Evolutionary conservation across 2,329 filamentous ascomycete genomes (phyloP), one percentile per base, ranked within the genome.

Genomic region (Cercospora citrullina): DNA sequence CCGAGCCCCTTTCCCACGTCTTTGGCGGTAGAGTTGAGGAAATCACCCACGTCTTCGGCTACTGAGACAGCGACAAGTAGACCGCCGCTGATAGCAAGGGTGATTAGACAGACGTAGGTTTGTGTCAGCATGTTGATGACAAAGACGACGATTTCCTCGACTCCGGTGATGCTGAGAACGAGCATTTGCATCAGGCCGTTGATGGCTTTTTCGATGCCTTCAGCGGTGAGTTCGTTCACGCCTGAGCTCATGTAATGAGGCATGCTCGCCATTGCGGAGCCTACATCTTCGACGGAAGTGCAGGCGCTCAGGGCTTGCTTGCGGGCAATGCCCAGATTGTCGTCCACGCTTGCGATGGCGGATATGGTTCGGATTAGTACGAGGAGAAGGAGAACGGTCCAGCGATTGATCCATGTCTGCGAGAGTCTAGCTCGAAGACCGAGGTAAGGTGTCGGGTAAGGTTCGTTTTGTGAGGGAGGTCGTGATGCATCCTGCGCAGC

Each of bases 191-290:
- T 91, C 78, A 98, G 86, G 60, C 88, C 94, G 70, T 89, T 86
- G 72, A 98, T 89, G 8, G 93, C 89, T 74, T 90, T 89, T 73
- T 94, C 92, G 72, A 98, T 90, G 65, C 92, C 90, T 59, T 86
- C 86, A 33, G 93, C 92, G 7, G 92, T 91, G 73, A 98, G 82
- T 68, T 92, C 87, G 81, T 99, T 99, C 77, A 97, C 90, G 64
- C 95, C 95, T 62, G 87, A 84, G 1, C 94, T 91, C 78, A 98
- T 89, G 81, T 97, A 98, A 80, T 97, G 91, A 66, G 95, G 95
- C 93, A 98, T 97, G 42, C 95, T 98, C 45, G 94, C 95, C 92
- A 99, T 94, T 69, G 93, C 87, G 78, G 93, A 97, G 71, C 94
- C 95, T 73, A 96, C 88, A 73, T 92, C 92, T 82, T 99, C 94